Base-by-base conservation (phyloP, 345 rosid species). In the Excoecaria cochinchinensis region DNA sequence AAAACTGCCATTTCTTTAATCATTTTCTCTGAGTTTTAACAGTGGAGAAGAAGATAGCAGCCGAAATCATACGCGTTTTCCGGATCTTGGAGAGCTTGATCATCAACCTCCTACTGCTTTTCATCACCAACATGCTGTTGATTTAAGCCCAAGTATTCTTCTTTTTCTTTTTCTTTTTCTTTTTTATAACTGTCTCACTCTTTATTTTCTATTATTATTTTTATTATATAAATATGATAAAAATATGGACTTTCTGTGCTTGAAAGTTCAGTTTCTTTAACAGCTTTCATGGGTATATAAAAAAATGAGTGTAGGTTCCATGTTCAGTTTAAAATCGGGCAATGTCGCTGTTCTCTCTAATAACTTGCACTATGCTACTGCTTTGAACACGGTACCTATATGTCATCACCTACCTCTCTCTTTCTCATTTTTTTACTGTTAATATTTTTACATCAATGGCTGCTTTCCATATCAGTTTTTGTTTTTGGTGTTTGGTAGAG, bases 71-170 rank as follows among this genome's bases (percentile, higher is more conserved):
- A 38, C 89, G 57, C 84, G 83, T 67, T 86, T 83, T 77, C 64
- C 67, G 83, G 92, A 88, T 79, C 86, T 88, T 80, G 93, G 92
- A 46, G 95, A 92, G 91, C 89, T 91, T 87, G 89, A 86, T 80
- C 96, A 90, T 80, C 96, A 90, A 71, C 82, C 91, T n/a, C 67
- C 79, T 56, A 65, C 79, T 51, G 82, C 84, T 58, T 92, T 89
- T 82, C 91, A 87, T 66, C 95, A 89, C 62, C 74, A 92, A 8
- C 88, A 88, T 82, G 83, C 93, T 74, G 85, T 87, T 80, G 88
- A 85, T 85, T 88, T 92, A 83, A 92, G 89, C 84, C 85, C 95
- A 90, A 90, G 99, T 95, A 79, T 82, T 42, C 50, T 46, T 69
- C 62, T 71, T 56, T 77, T 19, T 70, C 46, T 39, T 52, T 60